A percentile compares a stretch with the other conserved stretches of the same genome.
Conservation (phyloP, 2,329 filamentous ascomycete genomes). For the Curvularia spicifera region DNA sequence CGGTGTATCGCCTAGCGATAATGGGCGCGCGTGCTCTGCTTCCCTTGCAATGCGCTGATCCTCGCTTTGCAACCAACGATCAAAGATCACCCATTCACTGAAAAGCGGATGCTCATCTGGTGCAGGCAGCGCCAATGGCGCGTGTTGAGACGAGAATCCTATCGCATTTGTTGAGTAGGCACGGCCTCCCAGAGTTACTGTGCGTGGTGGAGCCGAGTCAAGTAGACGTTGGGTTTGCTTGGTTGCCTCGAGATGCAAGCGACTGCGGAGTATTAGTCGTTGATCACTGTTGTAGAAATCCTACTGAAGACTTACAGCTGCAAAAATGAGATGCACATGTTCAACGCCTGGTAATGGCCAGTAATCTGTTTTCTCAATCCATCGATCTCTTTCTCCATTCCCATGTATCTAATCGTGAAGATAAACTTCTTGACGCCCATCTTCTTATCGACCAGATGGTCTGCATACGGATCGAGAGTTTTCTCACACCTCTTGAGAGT, state of each 20-base stretch:
- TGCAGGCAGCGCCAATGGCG: slow-evolving; percentile 30
- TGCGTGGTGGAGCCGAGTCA: slow-evolving; percentile 32
- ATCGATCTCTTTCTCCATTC: slow-evolving; percentile 44
- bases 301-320: slow-evolving; percentile 30
- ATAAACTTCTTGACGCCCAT: slow-evolving; percentile 41
- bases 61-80: slow-evolving; percentile 36
- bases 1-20: slow-evolving; percentile 33
- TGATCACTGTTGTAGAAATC: neutral
- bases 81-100: slow-evolving; percentile 42
- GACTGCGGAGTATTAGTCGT: slow-evolving; percentile 27
- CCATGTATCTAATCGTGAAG: slow-evolving; percentile 43
- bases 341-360: slow-evolving; percentile 40
- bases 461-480: slow-evolving; percentile 38
- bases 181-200: slow-evolving; percentile 36
- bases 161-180: slow-evolving; percentile 35
- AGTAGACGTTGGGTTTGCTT: slow-evolving; percentile 31
- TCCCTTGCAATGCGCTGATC: slow-evolving; percentile 37
- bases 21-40: slow-evolving; percentile 22
- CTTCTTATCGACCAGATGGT: slow-evolving; percentile 40
- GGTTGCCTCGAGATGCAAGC: slow-evolving; percentile 38
- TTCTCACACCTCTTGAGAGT: slow-evolving; percentile 41
- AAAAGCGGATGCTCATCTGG: slow-evolving; percentile 41
- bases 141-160: slow-evolving; percentile 22
- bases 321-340: slow-evolving; percentile 43
- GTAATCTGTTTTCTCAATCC: slow-evolving; percentile 37